Percentiles rank a stretch among this genome's conserved stretches.
phyloP scores from a whole-genome alignment of 352 stramenopile species.

The Lagenidium giganteum region DNA sequence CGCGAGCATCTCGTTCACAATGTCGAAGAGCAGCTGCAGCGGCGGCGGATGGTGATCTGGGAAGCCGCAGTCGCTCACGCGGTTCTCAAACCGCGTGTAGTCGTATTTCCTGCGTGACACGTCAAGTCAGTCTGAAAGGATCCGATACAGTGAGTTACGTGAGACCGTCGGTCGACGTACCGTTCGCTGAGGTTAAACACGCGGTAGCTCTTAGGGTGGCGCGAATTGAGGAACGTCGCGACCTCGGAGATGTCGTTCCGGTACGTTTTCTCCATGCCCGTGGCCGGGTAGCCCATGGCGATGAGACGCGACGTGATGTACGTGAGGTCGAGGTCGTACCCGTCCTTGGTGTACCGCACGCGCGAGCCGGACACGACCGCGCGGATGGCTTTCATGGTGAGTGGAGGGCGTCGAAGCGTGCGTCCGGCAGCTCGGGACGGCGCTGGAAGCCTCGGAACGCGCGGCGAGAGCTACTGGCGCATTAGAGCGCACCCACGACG shows the following conservation, averaged over 20 bases:
- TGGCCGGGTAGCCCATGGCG: constrained; percentile 79
- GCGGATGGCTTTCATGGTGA: constrained; percentile 71
- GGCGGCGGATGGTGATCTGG: constrained; percentile 78
- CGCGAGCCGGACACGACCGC: constrained; percentile 74
- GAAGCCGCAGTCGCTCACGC: constrained; percentile 74
- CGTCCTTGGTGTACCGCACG: constrained; percentile 79
- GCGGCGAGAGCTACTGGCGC: no score
- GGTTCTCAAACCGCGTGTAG: constrained; percentile 64
- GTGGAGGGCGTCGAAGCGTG: no score
- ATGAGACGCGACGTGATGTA: constrained; percentile 81
- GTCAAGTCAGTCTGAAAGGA: no score
- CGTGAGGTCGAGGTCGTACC: constrained; percentile 81
- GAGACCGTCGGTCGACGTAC: no score
- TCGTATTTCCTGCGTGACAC: constrained; percentile 64
- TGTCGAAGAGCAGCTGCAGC: constrained; percentile 72
- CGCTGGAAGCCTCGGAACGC: no score
- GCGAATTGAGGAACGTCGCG: constrained; percentile 57
- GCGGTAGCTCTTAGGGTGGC: constrained; percentile 58
- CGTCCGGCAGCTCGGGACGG: no score
- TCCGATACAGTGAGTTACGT: no score
- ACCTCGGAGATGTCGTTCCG: constrained; percentile 83
- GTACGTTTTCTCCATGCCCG: constrained; percentile 81
- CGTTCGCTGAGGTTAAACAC: constrained; percentile 85
- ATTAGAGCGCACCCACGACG: no score
- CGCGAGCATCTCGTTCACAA: constrained; percentile 82